These are phyloP conservation scores for Hypericum androsaemum DNA, from an alignment of 345 rosid species.

Conservation along the genomic window DNA sequence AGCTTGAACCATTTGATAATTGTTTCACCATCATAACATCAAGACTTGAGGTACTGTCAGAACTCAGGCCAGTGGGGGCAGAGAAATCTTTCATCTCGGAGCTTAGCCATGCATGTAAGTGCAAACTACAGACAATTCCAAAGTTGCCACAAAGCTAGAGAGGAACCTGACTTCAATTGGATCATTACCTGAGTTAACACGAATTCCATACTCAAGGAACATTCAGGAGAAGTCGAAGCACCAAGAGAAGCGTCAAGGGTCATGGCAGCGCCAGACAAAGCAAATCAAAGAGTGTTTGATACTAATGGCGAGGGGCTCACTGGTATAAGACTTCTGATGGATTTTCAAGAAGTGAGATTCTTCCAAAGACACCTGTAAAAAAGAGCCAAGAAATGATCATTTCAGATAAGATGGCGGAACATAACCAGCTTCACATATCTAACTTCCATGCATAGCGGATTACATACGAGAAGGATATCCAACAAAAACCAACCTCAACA, in stretches of 20 bases:
- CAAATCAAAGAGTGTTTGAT: slow-evolving; percentile 16
- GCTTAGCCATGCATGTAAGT: slow-evolving; percentile 94
- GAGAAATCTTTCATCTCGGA: slow-evolving; percentile 77
- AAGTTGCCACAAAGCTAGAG: not conserved
- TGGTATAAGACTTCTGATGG: slow-evolving; percentile 72
- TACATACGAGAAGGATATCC: not conserved
- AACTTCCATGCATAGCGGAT: not conserved
- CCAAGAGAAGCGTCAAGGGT: slow-evolving; percentile 81
- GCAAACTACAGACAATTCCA: slow-evolving; percentile 50
- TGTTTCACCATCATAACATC: slow-evolving; percentile 74
- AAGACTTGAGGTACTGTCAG: slow-evolving; percentile 70
- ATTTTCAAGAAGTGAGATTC: slow-evolving; percentile 58
- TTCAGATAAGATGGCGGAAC: too few relatives aligned
- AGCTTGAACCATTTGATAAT: slow-evolving; percentile 88
- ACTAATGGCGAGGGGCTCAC: slow-evolving; percentile 30
- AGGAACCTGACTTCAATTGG: not conserved
- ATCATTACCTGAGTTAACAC: slow-evolving; percentile 57
- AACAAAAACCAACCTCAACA: slow-evolving; percentile 54
- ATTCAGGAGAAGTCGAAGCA: slow-evolving; percentile 91
- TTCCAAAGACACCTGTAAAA: slow-evolving; percentile 60
- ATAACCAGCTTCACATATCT: not conserved
- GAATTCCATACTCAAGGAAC: slow-evolving; percentile 86
- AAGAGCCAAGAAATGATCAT: slow-evolving; percentile 1
- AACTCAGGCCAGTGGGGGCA: slow-evolving; percentile 51
- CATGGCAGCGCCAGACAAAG: slow-evolving; percentile 39